Percentiles rank a stretch among this genome's conserved stretches.
Evolutionary conservation across 345 rosid genomes (phyloP).

Genomic region (Excoecaria agallocha): DNA sequence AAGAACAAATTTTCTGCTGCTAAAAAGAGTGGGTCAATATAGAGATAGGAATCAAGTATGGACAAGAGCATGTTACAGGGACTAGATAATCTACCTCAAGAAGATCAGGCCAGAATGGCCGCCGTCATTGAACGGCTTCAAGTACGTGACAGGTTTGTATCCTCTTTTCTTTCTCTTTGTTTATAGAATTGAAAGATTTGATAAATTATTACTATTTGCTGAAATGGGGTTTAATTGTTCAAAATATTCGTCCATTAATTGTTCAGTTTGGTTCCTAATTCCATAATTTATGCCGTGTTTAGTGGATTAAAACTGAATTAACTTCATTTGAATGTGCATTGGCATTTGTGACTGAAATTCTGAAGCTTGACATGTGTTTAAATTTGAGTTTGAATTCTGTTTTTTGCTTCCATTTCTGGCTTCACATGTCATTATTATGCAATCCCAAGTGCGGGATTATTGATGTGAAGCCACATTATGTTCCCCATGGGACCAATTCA

Average conservation of each 20-base stretch:
- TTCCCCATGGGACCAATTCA: not conserved
- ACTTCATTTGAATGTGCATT: not conserved
- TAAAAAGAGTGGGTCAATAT: not conserved
- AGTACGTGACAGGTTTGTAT: slow-evolving; percentile 10
- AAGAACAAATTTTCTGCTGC: not conserved
- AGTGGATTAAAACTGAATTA: not conserved
- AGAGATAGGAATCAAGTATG: not conserved
- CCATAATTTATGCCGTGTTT: not conserved
- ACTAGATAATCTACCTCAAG: slow-evolving; percentile 10
- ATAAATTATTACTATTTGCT: not conserved
- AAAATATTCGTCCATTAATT: not conserved
- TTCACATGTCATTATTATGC: not conserved
- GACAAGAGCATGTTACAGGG: slow-evolving; percentile 12
- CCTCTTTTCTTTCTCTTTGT: not conserved
- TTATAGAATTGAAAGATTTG: not conserved
- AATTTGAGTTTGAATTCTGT: not conserved
- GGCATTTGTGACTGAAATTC: not conserved
- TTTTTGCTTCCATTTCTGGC: not conserved
- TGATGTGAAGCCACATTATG: not conserved
- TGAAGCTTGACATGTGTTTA: too few relatives aligned
- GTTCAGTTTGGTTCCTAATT: not conserved
- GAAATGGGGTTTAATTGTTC: not conserved
- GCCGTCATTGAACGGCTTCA: slow-evolving; percentile 10
- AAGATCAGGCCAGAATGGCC: slow-evolving; percentile 7
- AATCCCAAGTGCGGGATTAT: not conserved